A percentile compares a stretch with the other conserved stretches of the same genome.
Conservation (phyloP, 768 basidiomycete genomes). For the Rhodotorula toruloides region DNA sequence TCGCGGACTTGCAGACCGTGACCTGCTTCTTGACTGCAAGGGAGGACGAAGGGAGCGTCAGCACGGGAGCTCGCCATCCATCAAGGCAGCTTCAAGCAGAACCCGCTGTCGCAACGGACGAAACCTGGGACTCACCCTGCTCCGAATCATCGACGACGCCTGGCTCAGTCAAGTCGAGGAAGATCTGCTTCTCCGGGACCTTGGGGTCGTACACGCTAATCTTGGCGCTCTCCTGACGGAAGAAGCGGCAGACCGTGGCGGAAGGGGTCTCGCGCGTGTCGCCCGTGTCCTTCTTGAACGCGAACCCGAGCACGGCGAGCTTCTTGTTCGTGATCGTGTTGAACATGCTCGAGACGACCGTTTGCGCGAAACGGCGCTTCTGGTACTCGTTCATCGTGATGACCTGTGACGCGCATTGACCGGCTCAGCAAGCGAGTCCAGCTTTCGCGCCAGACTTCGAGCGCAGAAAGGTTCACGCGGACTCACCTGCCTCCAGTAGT, state of each 20-base stretch:
- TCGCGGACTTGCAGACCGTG: slow-evolving; percentile 65
- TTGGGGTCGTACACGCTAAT: slow-evolving; percentile 90
- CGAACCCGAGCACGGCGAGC: slow-evolving; percentile 95
- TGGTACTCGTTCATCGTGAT: slow-evolving; percentile 99
- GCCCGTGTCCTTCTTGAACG: slow-evolving; percentile 98
- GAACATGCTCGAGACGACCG: slow-evolving; percentile 94
- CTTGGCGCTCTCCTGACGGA: slow-evolving; percentile 78
- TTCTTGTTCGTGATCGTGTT: slow-evolving; percentile 96
- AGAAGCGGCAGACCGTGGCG: slow-evolving; percentile 89
- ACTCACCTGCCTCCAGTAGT: slow-evolving; percentile 68
- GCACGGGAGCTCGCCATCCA: no score
- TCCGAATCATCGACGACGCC: slow-evolving; percentile 54
- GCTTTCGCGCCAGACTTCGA: no score
- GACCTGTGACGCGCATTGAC: slow-evolving; percentile 58
- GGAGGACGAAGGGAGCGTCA: slow-evolving; percentile 6
- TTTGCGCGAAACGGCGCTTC: slow-evolving; percentile 89
- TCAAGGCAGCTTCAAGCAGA: no score
- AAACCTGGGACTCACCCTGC: slow-evolving; percentile 43
- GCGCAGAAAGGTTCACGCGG: background rate
- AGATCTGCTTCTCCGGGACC: slow-evolving; percentile 76
- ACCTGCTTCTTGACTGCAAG: slow-evolving; percentile 77
- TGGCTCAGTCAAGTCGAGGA: slow-evolving; percentile 55
- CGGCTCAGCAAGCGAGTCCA: background rate
- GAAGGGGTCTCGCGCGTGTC: slow-evolving; percentile 97
- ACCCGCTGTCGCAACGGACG: no score